Evolutionary conservation across 2,329 filamentous ascomycete species (phyloP).

Genomic region (Alternaria sp.): DNA sequence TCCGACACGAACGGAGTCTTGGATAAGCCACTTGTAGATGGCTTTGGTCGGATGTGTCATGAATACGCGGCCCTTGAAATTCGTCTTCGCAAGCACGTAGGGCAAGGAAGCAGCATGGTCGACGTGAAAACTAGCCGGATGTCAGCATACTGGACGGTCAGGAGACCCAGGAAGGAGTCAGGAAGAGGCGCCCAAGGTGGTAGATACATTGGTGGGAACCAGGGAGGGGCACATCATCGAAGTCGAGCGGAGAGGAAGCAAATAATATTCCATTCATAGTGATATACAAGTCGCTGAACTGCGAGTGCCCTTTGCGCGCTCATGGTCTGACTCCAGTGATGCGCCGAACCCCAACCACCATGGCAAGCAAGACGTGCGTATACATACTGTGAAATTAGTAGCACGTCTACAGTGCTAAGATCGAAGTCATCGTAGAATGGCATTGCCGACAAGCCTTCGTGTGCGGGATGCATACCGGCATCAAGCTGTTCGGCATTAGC

Average conservation of each 20-base stretch:
- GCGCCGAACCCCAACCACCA: conserved; percentile 33
- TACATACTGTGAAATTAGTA: conserved; percentile 99
- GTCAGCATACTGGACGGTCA: conserved; percentile 29
- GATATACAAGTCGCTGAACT: conserved; percentile 46
- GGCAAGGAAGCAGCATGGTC: conserved; percentile 99
- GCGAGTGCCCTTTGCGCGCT: conserved; percentile 26
- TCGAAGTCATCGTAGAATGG: conserved; percentile 99
- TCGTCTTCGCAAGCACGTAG: conserved; percentile 96
- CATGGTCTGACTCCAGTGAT: conserved; percentile 45
- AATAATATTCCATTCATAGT: conserved; percentile 53
- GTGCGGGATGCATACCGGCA: conserved; percentile 94
- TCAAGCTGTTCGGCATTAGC: conserved; percentile 72
- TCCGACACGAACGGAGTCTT: conserved; percentile 91
- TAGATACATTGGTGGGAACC: conserved; percentile 30
- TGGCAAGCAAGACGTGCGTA: conserved; percentile 26
- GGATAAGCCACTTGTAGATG: conserved; percentile 99
- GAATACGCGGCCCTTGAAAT: conserved; percentile 95
- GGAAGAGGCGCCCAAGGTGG: conserved; percentile 6
- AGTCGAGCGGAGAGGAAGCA: conserved; percentile 46
- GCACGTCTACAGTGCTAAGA: conserved; percentile 93
- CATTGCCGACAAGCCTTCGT: conserved; percentile 90
- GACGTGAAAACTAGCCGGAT: conserved; percentile 81
- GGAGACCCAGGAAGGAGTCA: conserved; percentile 2
- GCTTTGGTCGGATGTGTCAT: conserved; percentile 99
- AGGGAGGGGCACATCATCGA: conserved; percentile 45